A percentile compares a stretch with the other conserved stretches of the same genome.
Conservation (phyloP, 345 rosid species). For the Rhizophora mangle region DNA sequence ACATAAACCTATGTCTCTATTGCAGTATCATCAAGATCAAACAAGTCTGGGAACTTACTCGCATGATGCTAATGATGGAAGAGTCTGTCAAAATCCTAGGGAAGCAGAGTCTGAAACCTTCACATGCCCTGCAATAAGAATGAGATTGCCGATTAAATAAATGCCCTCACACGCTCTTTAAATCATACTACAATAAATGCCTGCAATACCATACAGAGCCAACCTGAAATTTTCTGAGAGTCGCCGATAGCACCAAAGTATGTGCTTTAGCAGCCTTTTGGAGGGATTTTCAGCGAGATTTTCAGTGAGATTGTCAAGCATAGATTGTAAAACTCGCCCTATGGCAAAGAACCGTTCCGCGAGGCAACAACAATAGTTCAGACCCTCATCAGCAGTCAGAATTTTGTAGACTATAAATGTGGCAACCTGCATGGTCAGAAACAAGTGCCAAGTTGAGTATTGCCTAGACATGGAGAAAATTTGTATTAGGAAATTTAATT, state of each 20-base stretch:
- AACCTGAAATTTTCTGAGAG: constrained; percentile 54
- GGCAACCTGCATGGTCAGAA: constrained; percentile 39
- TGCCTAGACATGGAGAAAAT: not conserved
- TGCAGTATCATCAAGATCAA: not conserved
- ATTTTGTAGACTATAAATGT: constrained; percentile 41
- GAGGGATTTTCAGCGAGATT: constrained; percentile 3
- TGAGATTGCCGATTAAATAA: no score
- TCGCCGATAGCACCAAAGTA: constrained; percentile 43
- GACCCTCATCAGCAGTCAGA: constrained; percentile 32
- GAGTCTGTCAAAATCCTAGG: constrained; percentile 1
- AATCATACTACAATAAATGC: not conserved
- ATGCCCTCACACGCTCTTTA: no score
- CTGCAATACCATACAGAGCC: not conserved
- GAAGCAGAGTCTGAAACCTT: not conserved
- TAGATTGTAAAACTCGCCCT: constrained; percentile 18
- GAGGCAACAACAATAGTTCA: constrained; percentile 39
- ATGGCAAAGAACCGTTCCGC: constrained; percentile 35
- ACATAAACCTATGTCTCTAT: no score
- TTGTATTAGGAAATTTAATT: no score
- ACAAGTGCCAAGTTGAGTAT: not conserved
- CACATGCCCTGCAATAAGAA: constrained; percentile 10
- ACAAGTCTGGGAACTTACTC: not conserved
- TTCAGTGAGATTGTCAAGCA: constrained; percentile 22
- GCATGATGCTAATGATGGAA: not conserved
- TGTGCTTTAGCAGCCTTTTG: constrained; percentile 28